Evolutionary conservation across 176 grass and related monocot species (phyloP), one percentile per base, ranked within the genome.

Genomic region (Aegilops umbellulata): DNA sequence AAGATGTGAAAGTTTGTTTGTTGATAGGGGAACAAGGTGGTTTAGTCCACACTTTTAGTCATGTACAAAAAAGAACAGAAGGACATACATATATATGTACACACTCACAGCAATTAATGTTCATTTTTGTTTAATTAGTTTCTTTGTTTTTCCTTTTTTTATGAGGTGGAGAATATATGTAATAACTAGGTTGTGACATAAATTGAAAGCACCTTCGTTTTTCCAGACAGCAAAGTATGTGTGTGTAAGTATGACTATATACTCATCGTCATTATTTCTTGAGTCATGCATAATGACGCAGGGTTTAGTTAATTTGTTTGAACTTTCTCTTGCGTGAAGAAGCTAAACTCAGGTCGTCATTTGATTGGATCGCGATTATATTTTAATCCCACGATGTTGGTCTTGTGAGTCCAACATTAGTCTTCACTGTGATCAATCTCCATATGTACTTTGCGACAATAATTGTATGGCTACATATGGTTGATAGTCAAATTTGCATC

Each of bases 1-100:
- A 75, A 80, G 83, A 77, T 92, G 76, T 80, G 53, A 82, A 82
- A 86, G 66, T 84, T 89, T 83, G 69, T 91, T 87, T 88, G 82
- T 82, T 85, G 27, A 82, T 85, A 88, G 77, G 70, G 51, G 9
- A 60, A 85, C 69, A 80, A 47, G 67, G 68, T 76, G 68, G 84
- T 65, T 58, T 76, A 26, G 16, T 67, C 68, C 76, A 81, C 80
- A 81, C 75, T 72, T 77, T 64, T 81, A 87, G 36, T 27, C 41
- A 70, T 92, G 81, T 92, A 92, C 79, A 86, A 70, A 92, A 63
- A 7, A 78, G 68, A 51, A 77, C 41, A 84, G 0, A 55, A 64
- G 30, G 31, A 69, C n/a, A 89, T 31, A 81, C 25, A 77, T 25
- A 80, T 64, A 80, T 65, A 69, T 39, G 26, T 82, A 82, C 71